Evolutionary conservation across 805 yeast species (phyloP).

Genomic region (Pichia membranifaciens): DNA sequence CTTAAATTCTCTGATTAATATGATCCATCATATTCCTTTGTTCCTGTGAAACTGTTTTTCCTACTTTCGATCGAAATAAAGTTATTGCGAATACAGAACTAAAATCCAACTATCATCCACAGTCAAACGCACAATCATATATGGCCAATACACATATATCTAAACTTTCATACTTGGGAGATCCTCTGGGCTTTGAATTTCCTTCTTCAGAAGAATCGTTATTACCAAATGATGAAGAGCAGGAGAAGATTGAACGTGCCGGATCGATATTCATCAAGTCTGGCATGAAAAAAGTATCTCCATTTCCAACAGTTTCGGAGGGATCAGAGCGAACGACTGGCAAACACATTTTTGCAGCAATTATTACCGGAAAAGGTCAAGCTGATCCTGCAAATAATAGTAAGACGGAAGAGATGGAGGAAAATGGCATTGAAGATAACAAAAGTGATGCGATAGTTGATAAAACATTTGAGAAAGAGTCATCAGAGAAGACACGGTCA

Average conservation of each 20-base stretch:
- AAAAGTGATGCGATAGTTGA: background rate
- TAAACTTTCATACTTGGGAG: conserved; percentile 15
- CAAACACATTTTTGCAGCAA: no score
- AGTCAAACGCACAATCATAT: background rate
- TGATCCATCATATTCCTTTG: no score
- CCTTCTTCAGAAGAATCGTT: conserved; percentile 7
- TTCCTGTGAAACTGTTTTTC: no score
- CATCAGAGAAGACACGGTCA: background rate
- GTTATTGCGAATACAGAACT: no score
- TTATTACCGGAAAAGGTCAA: no score
- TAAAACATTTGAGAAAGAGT: no score
- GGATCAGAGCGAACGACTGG: no score
- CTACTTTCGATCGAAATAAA: no score
- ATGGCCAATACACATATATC: conserved; percentile 5
- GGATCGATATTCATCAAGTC: conserved; percentile 17
- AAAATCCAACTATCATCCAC: no score
- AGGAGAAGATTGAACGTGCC: conserved; percentile 11
- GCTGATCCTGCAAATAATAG: background rate
- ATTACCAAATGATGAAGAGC: background rate
- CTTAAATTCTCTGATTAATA: no score
- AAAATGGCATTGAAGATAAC: background rate
- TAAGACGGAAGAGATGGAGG: no score
- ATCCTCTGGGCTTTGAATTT: conserved; percentile 9
- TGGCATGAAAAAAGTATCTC: conserved; percentile 12
- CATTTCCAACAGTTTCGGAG: no score